phyloP scores from a whole-genome alignment of 345 rosid genomes.

The Trapa bicornis region DNA sequence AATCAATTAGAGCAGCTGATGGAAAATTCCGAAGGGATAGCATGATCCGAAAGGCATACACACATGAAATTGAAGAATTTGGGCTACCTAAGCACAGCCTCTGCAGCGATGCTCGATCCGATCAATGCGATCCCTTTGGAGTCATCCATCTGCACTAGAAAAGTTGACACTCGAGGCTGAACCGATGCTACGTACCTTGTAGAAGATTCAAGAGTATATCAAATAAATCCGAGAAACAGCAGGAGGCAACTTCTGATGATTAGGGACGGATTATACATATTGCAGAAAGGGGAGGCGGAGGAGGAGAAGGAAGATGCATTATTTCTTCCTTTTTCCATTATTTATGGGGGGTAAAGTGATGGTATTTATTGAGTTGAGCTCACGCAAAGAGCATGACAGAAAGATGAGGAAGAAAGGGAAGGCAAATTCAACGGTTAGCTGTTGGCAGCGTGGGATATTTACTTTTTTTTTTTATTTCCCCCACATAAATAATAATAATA shows the following conservation, averaged over 20 bases:
- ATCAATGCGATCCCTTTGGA: slow-evolving; percentile 85
- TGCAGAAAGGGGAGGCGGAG: background rate
- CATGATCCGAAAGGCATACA: slow-evolving; percentile 32
- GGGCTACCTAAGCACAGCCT: too few relatives aligned
- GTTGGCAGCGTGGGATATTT: background rate
- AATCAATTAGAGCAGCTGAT: slow-evolving; percentile 19
- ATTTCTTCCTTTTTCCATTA: background rate
- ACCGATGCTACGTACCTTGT: too few relatives aligned
- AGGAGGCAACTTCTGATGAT: background rate
- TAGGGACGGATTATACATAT: too few relatives aligned
- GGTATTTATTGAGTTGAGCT: slow-evolving; percentile 5
- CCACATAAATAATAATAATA: too few relatives aligned
- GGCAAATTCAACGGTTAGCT: background rate
- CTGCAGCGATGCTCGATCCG: slow-evolving; percentile 11
- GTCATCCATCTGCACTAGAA: slow-evolving; percentile 37
- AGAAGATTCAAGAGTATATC: background rate
- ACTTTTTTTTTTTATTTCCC: too few relatives aligned
- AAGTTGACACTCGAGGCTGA: background rate
- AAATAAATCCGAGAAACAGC: background rate
- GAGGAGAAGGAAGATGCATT: background rate
- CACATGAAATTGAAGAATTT: background rate
- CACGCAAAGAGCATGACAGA: slow-evolving; percentile 9
- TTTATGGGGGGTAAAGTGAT: background rate
- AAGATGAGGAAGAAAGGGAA: background rate
- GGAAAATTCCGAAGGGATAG: slow-evolving; percentile 55